These are phyloP conservation scores for Phytopythium mirpurense DNA, from an alignment of 352 stramenopile species.

Conservation along the genomic window DNA sequence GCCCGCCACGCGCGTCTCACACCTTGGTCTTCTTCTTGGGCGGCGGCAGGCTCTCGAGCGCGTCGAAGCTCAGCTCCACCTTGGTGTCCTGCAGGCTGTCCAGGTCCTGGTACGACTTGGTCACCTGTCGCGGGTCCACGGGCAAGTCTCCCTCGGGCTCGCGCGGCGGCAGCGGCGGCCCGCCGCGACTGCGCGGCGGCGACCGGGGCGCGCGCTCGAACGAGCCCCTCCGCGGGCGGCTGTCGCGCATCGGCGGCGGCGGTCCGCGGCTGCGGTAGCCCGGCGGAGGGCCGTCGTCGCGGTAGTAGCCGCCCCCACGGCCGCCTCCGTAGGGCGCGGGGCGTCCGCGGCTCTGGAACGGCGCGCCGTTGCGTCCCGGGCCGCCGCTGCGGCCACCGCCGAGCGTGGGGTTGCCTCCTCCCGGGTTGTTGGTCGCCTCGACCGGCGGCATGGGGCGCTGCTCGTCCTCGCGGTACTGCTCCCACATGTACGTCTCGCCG, in stretches of 20 bases:
- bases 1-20: slow-evolving; percentile 12
- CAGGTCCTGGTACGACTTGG: slow-evolving; percentile 81
- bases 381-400: slow-evolving; percentile 22
- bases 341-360: slow-evolving; percentile 18
- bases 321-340: slow-evolving; percentile 17
- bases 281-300: slow-evolving; percentile 35
- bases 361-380: slow-evolving; percentile 19
- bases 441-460: slow-evolving; percentile 72
- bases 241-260: slow-evolving; percentile 32
- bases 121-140: slow-evolving; percentile 73
- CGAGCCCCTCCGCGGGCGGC: slow-evolving; percentile 35
- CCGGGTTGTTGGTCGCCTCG: slow-evolving; percentile 63
- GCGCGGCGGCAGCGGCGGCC: slow-evolving; percentile 19
- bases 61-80: slow-evolving; percentile 81
- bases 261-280: slow-evolving; percentile 48
- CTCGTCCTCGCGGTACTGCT: slow-evolving; percentile 78
- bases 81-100: slow-evolving; percentile 82
- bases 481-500: slow-evolving; percentile 85
- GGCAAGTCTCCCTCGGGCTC: slow-evolving; percentile 55
- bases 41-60: slow-evolving; percentile 67
- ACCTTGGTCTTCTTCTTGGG: slow-evolving; percentile 86
- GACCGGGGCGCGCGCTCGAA: slow-evolving; percentile 38
- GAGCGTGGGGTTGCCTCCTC: slow-evolving; percentile 49
- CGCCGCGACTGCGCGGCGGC: slow-evolving; percentile 24
- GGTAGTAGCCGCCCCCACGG: slow-evolving; percentile 39